These are phyloP conservation scores for Boeremia lycopersici DNA, from an alignment of 2,329 filamentous ascomycete species.

Conservation along the genomic window DNA sequence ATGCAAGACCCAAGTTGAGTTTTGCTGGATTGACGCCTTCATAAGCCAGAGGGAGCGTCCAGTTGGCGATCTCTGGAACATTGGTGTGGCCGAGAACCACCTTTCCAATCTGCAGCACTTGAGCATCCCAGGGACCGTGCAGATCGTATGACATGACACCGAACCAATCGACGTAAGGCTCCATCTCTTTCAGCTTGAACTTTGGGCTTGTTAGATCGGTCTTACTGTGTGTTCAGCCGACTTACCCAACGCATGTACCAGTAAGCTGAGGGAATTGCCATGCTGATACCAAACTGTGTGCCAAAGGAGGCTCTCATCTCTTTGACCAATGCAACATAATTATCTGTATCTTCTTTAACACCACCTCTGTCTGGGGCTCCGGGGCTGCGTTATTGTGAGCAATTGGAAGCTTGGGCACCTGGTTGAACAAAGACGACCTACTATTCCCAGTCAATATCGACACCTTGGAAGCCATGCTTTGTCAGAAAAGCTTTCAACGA, in stretches of 20 bases:
- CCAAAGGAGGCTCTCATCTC: not conserved
- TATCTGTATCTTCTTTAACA: not conserved
- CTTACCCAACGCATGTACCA: conserved; percentile 26
- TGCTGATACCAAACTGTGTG: not conserved
- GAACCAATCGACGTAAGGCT: conserved; percentile 45
- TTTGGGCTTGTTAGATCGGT: too few species aligned
- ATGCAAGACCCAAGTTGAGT: conserved; percentile 53
- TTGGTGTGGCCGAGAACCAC: not conserved
- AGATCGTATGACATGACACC: conserved; percentile 56
- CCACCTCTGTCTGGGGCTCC: conserved; percentile 15
- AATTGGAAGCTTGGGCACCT: too few species aligned
- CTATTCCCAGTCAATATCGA: conserved; percentile 49
- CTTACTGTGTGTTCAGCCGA: too few species aligned
- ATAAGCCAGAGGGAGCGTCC: not conserved
- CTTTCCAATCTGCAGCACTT: not conserved
- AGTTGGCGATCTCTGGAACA: not conserved
- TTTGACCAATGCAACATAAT: not conserved
- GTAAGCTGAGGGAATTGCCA: not conserved
- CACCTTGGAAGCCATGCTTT: conserved; percentile 51
- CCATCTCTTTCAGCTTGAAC: conserved; percentile 20
- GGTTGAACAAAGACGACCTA: too few species aligned
- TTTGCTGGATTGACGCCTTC: conserved; percentile 19
- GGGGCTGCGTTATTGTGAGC: too few species aligned
- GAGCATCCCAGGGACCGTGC: conserved; percentile 25
- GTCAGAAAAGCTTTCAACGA: conserved; percentile 48